Evolutionary conservation across 257 asterid genomes (phyloP), one percentile per base, ranked within the genome.

Genomic region (Coffea canephora): DNA sequence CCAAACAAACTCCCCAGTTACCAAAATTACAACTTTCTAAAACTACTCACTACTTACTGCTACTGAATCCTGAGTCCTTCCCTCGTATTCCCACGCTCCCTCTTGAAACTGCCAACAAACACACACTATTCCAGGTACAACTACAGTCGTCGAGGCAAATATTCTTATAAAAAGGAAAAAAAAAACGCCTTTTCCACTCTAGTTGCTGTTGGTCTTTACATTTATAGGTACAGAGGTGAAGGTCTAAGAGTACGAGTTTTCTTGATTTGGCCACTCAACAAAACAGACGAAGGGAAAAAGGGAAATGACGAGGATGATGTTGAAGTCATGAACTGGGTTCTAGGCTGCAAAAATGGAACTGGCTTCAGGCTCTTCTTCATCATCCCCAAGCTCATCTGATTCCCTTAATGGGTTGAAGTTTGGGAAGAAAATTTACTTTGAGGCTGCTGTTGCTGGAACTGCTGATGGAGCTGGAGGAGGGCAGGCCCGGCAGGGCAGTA

Each of bases 391-490:
- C 59, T 69, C 93, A 13, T 54, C 90, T 4, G 86, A 91, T 77
- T 87, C 94, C 1, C 82, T 88, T 69, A 83, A 89, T 84, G 93
- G 97, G 59, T 87, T 92, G 89, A 90, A 86, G 71, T 89, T 94
- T 82, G 97, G 98, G 74, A 81, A 91, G 90, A 94, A 91, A 90
- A 86, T 95, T 39, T 95, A 95, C 91, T 95, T 90, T 79, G 93
- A 88, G 84, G 91, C 89, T 77, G 89, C 80, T 85, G 86, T 84
- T 64, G 79, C 76, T 74, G 88, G 86, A 39, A 39, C 66, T 25
- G 31, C 55, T 73, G 87, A 18, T 25, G 82, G 88, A 69, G 79
- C 73, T 77, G 86, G 83, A 74, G 88, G 82, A 9, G 36, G 73
- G 82, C 88, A 77, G 69, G 75, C 64, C 46, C 27, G 73, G 82